A percentile compares a stretch with the other conserved stretches of the same genome.
Conservation (phyloP, 345 rosid species). For the Brassica carinata region DNA sequence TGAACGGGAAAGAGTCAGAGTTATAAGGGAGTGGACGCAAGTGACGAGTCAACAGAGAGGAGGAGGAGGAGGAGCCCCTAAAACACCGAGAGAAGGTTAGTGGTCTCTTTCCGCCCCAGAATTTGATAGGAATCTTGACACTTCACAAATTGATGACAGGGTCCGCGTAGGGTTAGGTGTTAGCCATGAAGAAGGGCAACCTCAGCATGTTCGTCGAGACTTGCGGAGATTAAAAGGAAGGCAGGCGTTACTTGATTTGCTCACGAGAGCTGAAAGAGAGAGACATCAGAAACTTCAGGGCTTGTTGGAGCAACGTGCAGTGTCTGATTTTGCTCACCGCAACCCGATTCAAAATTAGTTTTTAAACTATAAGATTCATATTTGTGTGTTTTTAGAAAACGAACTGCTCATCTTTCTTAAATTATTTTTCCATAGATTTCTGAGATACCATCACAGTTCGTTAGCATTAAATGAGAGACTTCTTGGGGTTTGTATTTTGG, state of each 20-base stretch:
- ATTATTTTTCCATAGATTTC: background rate
- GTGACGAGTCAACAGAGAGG: conserved; percentile 95
- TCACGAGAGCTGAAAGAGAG: conserved; percentile 85
- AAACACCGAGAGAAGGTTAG: conserved; percentile 66
- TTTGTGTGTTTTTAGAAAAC: background rate
- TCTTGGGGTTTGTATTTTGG: conserved; percentile 5
- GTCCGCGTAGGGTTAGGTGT: conserved; percentile 56
- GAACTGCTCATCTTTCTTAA: background rate
- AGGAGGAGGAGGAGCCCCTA: conserved; percentile 63
- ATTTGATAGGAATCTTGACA: conserved; percentile 35
- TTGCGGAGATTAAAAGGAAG: conserved; percentile 87
- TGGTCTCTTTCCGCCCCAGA: conserved; percentile 33
- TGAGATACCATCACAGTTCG: background rate
- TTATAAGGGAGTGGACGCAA: conserved; percentile 97
- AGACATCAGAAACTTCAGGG: conserved; percentile 89
- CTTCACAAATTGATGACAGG: conserved; percentile 55
- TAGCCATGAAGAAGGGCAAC: conserved; percentile 71
- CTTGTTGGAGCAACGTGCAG: conserved; percentile 94
- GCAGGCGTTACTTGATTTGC: conserved; percentile 87
- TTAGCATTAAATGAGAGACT: background rate
- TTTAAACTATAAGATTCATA: background rate
- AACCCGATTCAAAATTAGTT: conserved; percentile 93
- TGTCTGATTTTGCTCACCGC: conserved; percentile 98
- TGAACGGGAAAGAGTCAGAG: conserved; percentile 96
- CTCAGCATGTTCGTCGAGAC: conserved; percentile 74